Evolutionary conservation across 1,139 yeast genomes (phyloP).

Genomic region (Fermentozyma sake): DNA sequence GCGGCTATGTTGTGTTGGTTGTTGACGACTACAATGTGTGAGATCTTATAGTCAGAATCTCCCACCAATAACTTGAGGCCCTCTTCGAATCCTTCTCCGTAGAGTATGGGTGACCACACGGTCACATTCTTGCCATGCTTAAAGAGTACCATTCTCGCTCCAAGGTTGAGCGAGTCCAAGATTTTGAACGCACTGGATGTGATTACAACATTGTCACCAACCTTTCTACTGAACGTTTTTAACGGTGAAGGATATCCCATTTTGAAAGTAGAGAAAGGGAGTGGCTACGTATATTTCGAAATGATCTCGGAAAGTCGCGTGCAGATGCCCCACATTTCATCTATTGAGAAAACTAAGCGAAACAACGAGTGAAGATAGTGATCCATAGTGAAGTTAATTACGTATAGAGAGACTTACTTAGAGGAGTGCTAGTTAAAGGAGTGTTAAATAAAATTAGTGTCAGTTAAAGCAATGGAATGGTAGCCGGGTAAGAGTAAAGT

Average conservation of each 20-base stretch:
- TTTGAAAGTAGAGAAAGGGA: neutral
- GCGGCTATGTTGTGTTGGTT: conserved; percentile 7
- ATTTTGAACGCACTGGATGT: conserved; percentile 7
- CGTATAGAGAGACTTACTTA: too few species aligned
- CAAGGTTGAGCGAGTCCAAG: conserved; percentile 4
- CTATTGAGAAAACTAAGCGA: too few species aligned
- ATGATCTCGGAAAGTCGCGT: too few species aligned
- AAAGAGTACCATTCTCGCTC: conserved; percentile 9
- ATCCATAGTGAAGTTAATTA: too few species aligned
- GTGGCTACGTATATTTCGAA: too few species aligned
- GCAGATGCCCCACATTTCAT: too few species aligned
- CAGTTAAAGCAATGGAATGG: too few species aligned
- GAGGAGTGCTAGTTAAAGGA: too few species aligned
- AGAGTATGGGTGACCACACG: conserved; percentile 8
- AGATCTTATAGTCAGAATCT: conserved; percentile 8
- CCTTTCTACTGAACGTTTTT: conserved; percentile 4
- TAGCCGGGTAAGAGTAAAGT: too few species aligned
- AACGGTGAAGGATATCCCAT: conserved; percentile 7
- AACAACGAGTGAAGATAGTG: too few species aligned
- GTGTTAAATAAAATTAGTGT: too few species aligned
- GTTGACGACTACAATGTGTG: conserved; percentile 8
- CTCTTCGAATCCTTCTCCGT: conserved; percentile 7
- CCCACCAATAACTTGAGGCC: conserved; percentile 12
- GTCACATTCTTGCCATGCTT: conserved; percentile 5
- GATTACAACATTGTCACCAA: conserved; percentile 6